Base-by-base conservation (phyloP, 306 rosid genomes). In the Mimosa pudica region DNA sequence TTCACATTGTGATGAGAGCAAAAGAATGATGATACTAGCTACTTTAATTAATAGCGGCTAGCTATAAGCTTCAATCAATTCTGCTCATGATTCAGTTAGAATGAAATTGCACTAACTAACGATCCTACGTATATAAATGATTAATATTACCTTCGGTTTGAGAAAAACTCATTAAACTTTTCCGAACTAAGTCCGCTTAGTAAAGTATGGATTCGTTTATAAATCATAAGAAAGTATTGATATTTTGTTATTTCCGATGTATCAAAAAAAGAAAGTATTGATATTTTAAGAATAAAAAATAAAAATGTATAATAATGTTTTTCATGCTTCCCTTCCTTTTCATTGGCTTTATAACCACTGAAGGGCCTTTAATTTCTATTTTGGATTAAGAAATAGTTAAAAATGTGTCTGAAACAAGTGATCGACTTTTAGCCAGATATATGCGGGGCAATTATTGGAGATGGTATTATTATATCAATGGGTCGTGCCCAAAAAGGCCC, bases 41-140 rank as follows among this genome's bases (percentile, higher is more conserved):
- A 66, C 86, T 75, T 82, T 18, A 54, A 17, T 18, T 75, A 24
- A 24, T 24, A 24, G 30, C 30, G 70, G 55, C 30, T 24, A 24
- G 30, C 30, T 24, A 24, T 24, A 70, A 6, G 71, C 46, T 75
- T 82, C 82, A 70, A 67, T 85, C 74, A 82, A 79, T 82, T 85
- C 84, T 52, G 49, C 70, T 12, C 49, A 64, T 84, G 76, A 62
- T 46, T 52, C 64, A 49, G 14, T 74, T 33, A 44, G 55, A 67
- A 81, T 62, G 57, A 10, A 66, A 63, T 11, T 62, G 68, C 75
- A 81, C 73, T 81, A 38, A 20, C 47, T 18, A 57, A 57, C 18
- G 62, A 57, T n/a, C 11, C 32, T 7, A 57, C 1, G 8, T 57
- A 7, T 3, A 2, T n/a, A 18, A 57, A 57, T 57, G 62, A 57